A percentile compares a stretch with the other conserved stretches of the same genome.
Evolutionary conservation across 495 filamentous ascomycete species (phyloP).

Genomic region (Lophiotrema nucula): DNA sequence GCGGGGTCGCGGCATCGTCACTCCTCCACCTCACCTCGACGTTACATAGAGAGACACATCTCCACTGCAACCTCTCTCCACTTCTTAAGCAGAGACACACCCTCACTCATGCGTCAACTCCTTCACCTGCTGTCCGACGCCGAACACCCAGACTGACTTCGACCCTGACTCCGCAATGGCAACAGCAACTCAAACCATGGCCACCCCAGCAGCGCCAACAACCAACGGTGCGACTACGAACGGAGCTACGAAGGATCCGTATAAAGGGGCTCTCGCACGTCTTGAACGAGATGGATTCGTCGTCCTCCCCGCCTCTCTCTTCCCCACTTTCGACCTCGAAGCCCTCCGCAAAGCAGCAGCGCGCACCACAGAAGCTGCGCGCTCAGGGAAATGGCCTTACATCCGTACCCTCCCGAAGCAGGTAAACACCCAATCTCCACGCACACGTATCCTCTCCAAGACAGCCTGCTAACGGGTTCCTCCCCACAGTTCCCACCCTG

Average conservation of each 20-base stretch:
- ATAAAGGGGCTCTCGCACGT: constrained; percentile 23
- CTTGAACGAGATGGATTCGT: constrained; percentile 44
- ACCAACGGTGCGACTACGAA: not conserved
- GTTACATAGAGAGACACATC: constrained; percentile 29
- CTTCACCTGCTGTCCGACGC: not conserved
- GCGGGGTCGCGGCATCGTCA: constrained; percentile 18
- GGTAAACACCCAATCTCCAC: too few relatives aligned
- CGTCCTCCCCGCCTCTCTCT: constrained; percentile 45
- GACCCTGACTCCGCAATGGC: constrained; percentile 1
- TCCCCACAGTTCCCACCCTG: constrained; percentile 89
- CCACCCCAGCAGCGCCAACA: constrained; percentile 2
- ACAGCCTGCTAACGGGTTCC: too few relatives aligned
- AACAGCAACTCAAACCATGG: constrained; percentile 5
- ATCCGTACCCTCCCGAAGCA: constrained; percentile 79
- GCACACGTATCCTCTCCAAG: too few relatives aligned
- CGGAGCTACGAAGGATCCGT: not conserved
- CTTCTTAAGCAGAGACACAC: not conserved
- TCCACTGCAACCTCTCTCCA: constrained; percentile 5
- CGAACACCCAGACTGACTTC: constrained; percentile 4
- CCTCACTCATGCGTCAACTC: not conserved
- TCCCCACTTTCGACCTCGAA: constrained; percentile 45
- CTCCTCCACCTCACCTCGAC: constrained; percentile 20
- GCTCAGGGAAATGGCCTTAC: constrained; percentile 67
- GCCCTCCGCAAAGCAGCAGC: constrained; percentile 56
- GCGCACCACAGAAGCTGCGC: constrained; percentile 56